phyloP scores from a whole-genome alignment of 1,139 yeast genomes.

The Nakaseomyces nivariensis region DNA sequence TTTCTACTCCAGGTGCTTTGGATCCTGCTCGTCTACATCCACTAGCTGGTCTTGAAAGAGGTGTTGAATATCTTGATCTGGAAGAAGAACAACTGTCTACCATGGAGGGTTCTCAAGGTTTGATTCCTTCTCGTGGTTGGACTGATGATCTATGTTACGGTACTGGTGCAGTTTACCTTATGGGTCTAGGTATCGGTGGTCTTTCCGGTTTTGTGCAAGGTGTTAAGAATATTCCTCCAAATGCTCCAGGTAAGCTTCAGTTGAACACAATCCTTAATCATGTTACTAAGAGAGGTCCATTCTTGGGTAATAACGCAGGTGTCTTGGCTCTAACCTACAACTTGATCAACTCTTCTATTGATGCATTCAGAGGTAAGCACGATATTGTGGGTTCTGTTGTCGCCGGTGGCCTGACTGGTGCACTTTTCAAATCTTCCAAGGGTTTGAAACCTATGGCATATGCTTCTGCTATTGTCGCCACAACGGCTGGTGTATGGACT shows the following conservation, averaged over 20 bases:
- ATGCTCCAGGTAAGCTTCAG: slow-evolving; percentile 64
- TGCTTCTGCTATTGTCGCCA: slow-evolving; percentile 76
- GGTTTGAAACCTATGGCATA: slow-evolving; percentile 85
- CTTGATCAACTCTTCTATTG: slow-evolving; percentile 70
- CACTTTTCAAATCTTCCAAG: slow-evolving; percentile 74
- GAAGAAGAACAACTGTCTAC: slow-evolving; percentile 72
- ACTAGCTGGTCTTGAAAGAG: slow-evolving; percentile 82
- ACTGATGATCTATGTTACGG: slow-evolving; percentile 96
- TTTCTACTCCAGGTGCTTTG: slow-evolving; percentile 50
- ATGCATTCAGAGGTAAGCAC: slow-evolving; percentile 75
- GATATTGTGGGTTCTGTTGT: slow-evolving; percentile 75
- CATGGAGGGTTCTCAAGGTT: slow-evolving; percentile 79
- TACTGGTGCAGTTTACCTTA: slow-evolving; percentile 84
- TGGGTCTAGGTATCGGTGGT: slow-evolving; percentile 82
- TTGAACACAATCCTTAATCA: slow-evolving; percentile 85
- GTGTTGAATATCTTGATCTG: slow-evolving; percentile 80
- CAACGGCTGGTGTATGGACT: slow-evolving; percentile 91
- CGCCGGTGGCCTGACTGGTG: slow-evolving; percentile 91
- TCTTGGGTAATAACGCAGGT: slow-evolving; percentile 89
- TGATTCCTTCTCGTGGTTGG: slow-evolving; percentile 94
- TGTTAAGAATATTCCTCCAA: slow-evolving; percentile 58
- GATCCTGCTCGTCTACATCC: slow-evolving; percentile 81
- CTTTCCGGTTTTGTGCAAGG: slow-evolving; percentile 84
- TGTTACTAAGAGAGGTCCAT: slow-evolving; percentile 92
- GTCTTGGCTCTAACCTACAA: slow-evolving; percentile 85